Evolutionary conservation across 148 eudicot species (phyloP), one percentile per base, ranked within the genome.

Genomic region (Chenopodium album): DNA sequence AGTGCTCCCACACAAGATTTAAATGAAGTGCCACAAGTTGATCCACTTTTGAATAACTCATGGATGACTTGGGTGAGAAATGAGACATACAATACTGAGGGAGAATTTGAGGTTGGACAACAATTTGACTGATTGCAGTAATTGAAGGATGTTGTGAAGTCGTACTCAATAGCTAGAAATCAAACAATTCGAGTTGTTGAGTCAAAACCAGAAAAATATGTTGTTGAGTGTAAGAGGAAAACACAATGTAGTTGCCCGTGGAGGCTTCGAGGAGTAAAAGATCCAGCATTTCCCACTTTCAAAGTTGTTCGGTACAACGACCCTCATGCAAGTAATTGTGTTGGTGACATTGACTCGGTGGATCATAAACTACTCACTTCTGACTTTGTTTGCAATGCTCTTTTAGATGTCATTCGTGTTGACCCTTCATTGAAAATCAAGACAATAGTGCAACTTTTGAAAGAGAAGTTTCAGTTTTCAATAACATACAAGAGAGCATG

Each of bases 41-140:
- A 31, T 31, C 32, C 32, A 31, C 32, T 31, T 31, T 31, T 46
- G 48, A 9, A 4, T 37, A 2, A 71, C 20, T 71, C 48, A 1
- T 71, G 75, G 75, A 71, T 17, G 8, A 71, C 50, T 37, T 71
- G 75, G 75, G 19, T 26, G 4, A 10, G 75, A 41, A 71, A 46
- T 4, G 20, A 34, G 3, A 3, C 52, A 17, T 44, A 0, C 6
- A 17, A 6, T 9, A 6, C 3, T 31, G 7, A 9, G 44, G n/a
- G 23, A 41, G 75, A 71, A 4, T 69, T 69, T 69, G 16, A 14
- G 4, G 44, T 69, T 69, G 52, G 52, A 0, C 75, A 71, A 41
- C 26, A 37, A 26, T 71, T 71, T 71, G 75, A 37, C 10, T 32
- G 22, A 26, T 19, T 32, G 8, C 22, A 71, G 0, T 20, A 71